These are phyloP conservation scores for Nicotiana sylvestris DNA, from an alignment of 257 asterid genomes.

Conservation along the genomic window DNA sequence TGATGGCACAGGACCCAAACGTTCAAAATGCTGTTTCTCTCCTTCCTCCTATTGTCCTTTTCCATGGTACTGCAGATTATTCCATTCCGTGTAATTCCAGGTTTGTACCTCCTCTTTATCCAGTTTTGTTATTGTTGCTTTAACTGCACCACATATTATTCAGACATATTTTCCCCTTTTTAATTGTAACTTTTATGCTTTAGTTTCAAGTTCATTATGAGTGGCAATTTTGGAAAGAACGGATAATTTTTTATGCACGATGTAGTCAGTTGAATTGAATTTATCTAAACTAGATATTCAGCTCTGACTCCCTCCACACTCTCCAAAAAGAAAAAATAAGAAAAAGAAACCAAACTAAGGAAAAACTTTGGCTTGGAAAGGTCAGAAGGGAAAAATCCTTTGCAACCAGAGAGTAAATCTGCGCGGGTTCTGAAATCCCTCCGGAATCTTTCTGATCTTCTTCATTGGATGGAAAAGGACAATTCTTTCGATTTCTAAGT, in stretches of 20 bases:
- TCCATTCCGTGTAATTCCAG: constrained; percentile 86
- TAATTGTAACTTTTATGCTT: background rate
- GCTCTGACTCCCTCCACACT: background rate
- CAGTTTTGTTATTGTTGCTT: background rate
- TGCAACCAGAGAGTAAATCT: background rate
- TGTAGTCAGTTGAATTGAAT: background rate
- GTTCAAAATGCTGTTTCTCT: constrained; percentile 53
- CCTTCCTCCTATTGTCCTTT: constrained; percentile 75
- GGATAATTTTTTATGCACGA: background rate
- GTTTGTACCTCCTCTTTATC: constrained; percentile 23
- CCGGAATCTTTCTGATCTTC: background rate
- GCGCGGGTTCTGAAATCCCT: background rate
- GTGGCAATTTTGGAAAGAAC: background rate
- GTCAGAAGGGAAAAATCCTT: background rate
- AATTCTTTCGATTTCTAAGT: background rate
- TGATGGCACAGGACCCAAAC: constrained; percentile 61
- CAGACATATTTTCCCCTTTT: background rate
- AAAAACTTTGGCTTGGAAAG: background rate
- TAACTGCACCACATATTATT: background rate
- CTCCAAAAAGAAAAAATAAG: background rate
- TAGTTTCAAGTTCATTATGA: background rate
- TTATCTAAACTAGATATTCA: background rate
- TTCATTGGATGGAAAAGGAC: background rate
- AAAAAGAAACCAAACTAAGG: background rate
- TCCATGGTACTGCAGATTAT: constrained; percentile 93